Base-by-base conservation (phyloP, 2,329 filamentous ascomycete species). In the Trichocomaceae sp. region DNA sequence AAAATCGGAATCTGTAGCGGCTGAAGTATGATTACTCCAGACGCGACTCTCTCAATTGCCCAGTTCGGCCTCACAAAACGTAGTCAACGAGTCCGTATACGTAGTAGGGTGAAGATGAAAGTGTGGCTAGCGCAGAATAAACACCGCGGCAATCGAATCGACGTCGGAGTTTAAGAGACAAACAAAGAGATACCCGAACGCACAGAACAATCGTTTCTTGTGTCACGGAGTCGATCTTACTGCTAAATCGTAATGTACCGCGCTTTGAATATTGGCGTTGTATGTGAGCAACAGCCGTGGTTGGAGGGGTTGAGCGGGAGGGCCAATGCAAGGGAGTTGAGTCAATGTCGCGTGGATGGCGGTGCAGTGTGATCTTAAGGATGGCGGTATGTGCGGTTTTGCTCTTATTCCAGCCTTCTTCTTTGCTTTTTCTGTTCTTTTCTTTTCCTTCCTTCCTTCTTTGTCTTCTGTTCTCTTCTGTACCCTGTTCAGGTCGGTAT, bases 321-420 rank as follows among this genome's bases (percentile, higher is more conserved):
- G 35, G 37, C 26, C 45, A 49, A 54, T 49, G 52, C 47, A 54
- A 54, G 52, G 52, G 52, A 49, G 31, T 51, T 45, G 35, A 48
- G 22, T n/a, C 49, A 49, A 52, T 55, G 53, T 56, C 57, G 54
- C 54, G 57, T 56, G 54, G 37, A 46, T 56, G 49, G 51, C 51
- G 39, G 31, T 26, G 51, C 41, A 31, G 50, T 31, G 50, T 31
- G 44, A n/a, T 37, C 41, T 15, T 33, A 37, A 37, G n/a, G 50
- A 13, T 37, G 50, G 50, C 41, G 26, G 50, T 37, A 37, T 26
- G 46, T 52, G 50, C 41, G 35, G 26, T 23, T 46, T 46, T 46
- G 15, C 44, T 52, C 26, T 33, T 26, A 33, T 51, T 26, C 19
- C 19, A 2, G 12, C 44, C 31, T 33, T 51, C 26, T 41, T 46